These are phyloP conservation scores for Daldinia eschscholtzii DNA, from an alignment of 2,329 filamentous ascomycete genomes.

Conservation along the genomic window DNA sequence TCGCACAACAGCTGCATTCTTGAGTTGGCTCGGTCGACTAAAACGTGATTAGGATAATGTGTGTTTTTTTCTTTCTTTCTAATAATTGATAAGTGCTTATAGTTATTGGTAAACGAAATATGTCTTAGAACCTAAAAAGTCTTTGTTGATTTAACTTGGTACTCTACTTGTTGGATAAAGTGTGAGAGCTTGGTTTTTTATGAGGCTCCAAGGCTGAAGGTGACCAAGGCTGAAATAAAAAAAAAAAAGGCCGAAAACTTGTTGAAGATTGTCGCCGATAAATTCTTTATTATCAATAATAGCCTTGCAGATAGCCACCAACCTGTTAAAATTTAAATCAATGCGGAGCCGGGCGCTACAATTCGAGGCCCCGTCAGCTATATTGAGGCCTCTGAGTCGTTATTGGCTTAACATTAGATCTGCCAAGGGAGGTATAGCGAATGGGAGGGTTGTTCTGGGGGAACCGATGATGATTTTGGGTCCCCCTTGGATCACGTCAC, in stretches of 20 bases:
- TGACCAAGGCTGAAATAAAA: conserved; percentile 22
- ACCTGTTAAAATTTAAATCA: conserved; percentile 15
- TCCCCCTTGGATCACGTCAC: conserved; percentile 30
- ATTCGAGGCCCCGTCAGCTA: conserved; percentile 10
- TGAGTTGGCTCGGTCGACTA: conserved; percentile 19
- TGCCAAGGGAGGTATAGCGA: conserved; percentile 24
- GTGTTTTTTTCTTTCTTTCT: background rate
- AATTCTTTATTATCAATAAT: conserved; percentile 17
- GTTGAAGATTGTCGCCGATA: conserved; percentile 21
- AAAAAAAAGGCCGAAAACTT: background rate
- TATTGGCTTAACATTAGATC: conserved; percentile 31
- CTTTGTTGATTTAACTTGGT: background rate
- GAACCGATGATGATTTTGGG: conserved; percentile 35
- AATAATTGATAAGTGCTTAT: background rate
- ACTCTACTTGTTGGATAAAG: background rate
- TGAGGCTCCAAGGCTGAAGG: conserved; percentile 35
- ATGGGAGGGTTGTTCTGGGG: conserved; percentile 24
- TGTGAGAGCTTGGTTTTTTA: background rate
- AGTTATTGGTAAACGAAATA: background rate
- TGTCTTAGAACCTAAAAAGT: background rate
- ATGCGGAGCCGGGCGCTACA: conserved; percentile 27
- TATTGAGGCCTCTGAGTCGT: conserved; percentile 16
- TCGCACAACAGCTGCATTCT: conserved; percentile 28
- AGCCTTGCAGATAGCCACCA: conserved; percentile 27
- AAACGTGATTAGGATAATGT: background rate